These are phyloP conservation scores for Lupinus albus DNA, from an alignment of 306 rosid species.

Conservation along the genomic window DNA sequence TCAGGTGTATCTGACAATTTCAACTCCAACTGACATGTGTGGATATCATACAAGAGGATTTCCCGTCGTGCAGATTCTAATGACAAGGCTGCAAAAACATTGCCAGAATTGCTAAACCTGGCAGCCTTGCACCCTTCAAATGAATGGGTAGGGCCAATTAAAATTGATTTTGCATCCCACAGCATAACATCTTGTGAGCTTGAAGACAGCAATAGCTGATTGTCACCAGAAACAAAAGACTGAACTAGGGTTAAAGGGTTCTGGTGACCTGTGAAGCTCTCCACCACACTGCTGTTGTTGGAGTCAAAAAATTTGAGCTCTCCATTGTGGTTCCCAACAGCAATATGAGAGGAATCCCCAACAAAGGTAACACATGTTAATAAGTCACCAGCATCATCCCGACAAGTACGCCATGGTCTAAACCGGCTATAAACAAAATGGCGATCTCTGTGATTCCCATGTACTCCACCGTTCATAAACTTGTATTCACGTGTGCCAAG, in stretches of 20 bases:
- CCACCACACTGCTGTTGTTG: constrained; percentile 70
- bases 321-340: constrained; percentile 88
- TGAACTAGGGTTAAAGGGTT: constrained; percentile 80
- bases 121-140: constrained; percentile 98
- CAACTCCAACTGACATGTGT: constrained; percentile 62
- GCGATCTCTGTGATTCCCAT: constrained; percentile 92
- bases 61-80: constrained; percentile 71
- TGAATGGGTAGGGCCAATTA: constrained; percentile 77
- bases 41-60: constrained; percentile 80
- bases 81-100: constrained; percentile 76
- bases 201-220: constrained; percentile 84
- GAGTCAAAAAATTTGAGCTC: constrained; percentile 87
- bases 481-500: constrained; percentile 91
- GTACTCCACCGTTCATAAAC: constrained; percentile 81
- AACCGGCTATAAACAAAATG: constrained; percentile 95
- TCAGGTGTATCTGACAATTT: constrained; percentile 66
- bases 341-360: constrained; percentile 81
- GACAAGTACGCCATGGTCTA: constrained; percentile 95
- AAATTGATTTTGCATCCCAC: constrained; percentile 81
- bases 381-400: constrained; percentile 80
- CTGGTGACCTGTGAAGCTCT: constrained; percentile 84
- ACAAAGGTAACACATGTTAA: constrained; percentile 89
- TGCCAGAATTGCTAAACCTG: constrained; percentile 81
- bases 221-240: constrained; percentile 71
- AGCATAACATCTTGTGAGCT: constrained; percentile 80